These are phyloP conservation scores for Cyclotella sp. DNA, from an alignment of 108 stramenopile genomes.

Conservation along the genomic window DNA sequence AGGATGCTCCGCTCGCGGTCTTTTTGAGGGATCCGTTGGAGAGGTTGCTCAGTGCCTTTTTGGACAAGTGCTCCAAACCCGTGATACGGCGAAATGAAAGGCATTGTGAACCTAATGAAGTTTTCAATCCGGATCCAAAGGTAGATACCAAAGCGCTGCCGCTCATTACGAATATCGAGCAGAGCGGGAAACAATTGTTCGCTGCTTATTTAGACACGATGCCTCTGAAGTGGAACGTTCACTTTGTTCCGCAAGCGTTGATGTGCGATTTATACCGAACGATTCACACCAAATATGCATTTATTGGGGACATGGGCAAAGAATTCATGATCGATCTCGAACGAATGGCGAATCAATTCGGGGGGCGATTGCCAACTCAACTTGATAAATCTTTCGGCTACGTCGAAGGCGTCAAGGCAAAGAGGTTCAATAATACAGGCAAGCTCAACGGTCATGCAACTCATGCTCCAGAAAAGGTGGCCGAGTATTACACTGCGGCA, in stretches of 20 bases:
- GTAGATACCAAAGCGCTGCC: not conserved
- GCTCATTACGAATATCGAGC: slow-evolving; percentile 29
- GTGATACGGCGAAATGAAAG: not conserved
- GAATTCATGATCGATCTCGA: slow-evolving; percentile 52
- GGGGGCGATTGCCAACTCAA: slow-evolving; percentile 24
- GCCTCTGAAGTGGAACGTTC: slow-evolving; percentile 68
- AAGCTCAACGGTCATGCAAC: slow-evolving; percentile 21
- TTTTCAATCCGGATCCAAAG: slow-evolving; percentile 25
- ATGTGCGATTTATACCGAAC: slow-evolving; percentile 56
- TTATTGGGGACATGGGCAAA: slow-evolving; percentile 64
- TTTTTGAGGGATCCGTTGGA: slow-evolving; percentile 73
- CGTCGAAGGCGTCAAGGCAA: slow-evolving; percentile 10
- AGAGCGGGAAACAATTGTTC: slow-evolving; percentile 46
- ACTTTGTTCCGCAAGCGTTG: slow-evolving; percentile 64
- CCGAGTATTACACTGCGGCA: slow-evolving; percentile 59
- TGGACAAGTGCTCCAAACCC: slow-evolving; percentile 57
- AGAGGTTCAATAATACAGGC: slow-evolving; percentile 23
- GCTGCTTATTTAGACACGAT: slow-evolving; percentile 59
- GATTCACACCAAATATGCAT: slow-evolving; percentile 48
- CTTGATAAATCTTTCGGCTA: slow-evolving; percentile 34
- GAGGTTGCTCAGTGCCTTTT: slow-evolving; percentile 57
- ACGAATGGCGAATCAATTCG: slow-evolving; percentile 40
- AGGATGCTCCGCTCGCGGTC: slow-evolving; percentile 49
- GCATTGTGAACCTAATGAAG: slow-evolving; percentile 46
- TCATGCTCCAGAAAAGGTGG: slow-evolving; percentile 44